A percentile compares a stretch with the other conserved stretches of the same genome.
Evolutionary conservation across 2,329 filamentous ascomycete species (phyloP).

Genomic region (Leptographium galeiforme): DNA sequence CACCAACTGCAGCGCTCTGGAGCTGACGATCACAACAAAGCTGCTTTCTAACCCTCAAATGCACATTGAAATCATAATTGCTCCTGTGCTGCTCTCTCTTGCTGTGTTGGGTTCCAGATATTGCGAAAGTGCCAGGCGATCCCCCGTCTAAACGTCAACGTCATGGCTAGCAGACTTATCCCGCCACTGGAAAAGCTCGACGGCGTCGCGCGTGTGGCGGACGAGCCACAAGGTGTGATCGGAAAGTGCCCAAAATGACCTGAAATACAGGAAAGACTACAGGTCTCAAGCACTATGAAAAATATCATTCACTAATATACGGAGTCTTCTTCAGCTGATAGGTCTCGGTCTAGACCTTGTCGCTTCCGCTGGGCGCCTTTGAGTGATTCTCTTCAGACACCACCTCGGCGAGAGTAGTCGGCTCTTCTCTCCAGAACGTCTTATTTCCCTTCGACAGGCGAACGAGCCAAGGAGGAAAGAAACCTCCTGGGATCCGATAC

Average conservation of each 20-base stretch:
- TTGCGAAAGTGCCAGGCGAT: no score
- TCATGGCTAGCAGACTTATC: no score
- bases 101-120: no score
- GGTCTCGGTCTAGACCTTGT: neutral
- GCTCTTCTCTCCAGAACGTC: slow-evolving; percentile 49
- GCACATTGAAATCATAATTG: neutral
- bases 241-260: no score
- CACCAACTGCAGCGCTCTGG: neutral
- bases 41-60: no score
- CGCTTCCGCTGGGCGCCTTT: neutral
- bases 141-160: no score
- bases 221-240: no score
- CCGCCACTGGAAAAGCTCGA: no score
- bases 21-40: neutral
- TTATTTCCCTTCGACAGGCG: slow-evolving; percentile 53
- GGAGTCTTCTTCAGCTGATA: neutral
- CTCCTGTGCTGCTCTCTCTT: neutral
- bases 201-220: no score
- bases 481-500: slow-evolving; percentile 56
- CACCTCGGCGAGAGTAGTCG: neutral
- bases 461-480: slow-evolving; percentile 61
- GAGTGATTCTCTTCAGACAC: neutral
- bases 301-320: no score
- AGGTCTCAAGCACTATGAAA: no score
- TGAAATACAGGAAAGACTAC: no score